Percentiles rank a stretch among this genome's conserved stretches.
Conservation (phyloP, 441 rosid species). For the Macaranga tanarius region DNA sequence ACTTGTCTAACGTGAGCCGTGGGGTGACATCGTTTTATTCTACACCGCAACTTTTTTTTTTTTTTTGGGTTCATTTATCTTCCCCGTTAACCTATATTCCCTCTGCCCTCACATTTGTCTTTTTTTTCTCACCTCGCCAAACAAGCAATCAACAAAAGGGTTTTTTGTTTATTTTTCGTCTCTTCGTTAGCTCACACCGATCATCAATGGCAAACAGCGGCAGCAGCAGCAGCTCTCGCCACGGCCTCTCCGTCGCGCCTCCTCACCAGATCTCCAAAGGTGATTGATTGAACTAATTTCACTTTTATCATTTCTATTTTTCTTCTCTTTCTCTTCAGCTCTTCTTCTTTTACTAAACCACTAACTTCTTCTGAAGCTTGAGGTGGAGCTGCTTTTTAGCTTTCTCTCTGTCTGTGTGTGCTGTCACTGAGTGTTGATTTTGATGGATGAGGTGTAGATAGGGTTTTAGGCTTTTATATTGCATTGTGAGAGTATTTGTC, state of each 20-base stretch:
- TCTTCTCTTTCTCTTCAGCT: background rate
- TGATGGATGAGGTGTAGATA: background rate
- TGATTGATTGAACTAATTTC: constrained; percentile 12
- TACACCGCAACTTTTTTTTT: background rate
- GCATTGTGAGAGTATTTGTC: background rate
- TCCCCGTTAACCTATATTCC: constrained; percentile 27
- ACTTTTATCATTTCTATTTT: constrained; percentile 1
- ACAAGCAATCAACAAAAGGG: constrained; percentile 28
- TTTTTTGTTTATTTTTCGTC: constrained; percentile 22
- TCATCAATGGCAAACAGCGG: constrained; percentile 66
- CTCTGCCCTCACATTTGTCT: constrained; percentile 10
- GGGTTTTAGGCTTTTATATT: constrained; percentile 1
- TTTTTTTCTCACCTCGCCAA: constrained; percentile 26
- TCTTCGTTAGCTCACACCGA: constrained; percentile 36
- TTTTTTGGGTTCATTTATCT: constrained; percentile 8
- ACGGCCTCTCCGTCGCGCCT: constrained; percentile 64
- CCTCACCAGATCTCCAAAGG: constrained; percentile 91
- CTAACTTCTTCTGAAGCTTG: background rate
- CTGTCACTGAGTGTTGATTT: constrained; percentile 3
- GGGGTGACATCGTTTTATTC: constrained; percentile 2
- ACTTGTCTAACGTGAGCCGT: constrained; percentile 19
- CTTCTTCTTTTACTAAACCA: background rate
- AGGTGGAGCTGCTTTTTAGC: background rate
- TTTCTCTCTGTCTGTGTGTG: background rate
- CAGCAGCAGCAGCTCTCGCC: constrained; percentile 56